Conservation (phyloP, 345 rosid species). For the Triadica sebifera region DNA sequence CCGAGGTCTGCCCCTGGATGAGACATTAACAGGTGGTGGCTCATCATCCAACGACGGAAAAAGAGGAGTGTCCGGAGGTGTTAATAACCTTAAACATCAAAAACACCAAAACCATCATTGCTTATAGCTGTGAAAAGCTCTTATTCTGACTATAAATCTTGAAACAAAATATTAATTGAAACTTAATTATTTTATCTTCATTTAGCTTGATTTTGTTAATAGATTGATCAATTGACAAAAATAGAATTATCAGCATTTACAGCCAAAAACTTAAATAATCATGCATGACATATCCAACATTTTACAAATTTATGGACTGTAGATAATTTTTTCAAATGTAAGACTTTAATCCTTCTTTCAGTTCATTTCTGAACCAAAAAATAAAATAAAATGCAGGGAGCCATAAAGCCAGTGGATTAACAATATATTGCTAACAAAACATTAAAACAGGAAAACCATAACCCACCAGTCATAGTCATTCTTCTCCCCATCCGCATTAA, state of each 20-base stretch:
- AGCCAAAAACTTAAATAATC: not conserved
- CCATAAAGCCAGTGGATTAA: slow-evolving; percentile 3
- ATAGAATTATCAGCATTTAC: not conserved
- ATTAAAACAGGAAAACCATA: slow-evolving; percentile 15
- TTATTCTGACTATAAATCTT: slow-evolving; percentile 5
- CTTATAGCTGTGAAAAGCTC: slow-evolving; percentile 12
- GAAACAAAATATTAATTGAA: not conserved
- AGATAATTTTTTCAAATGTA: not conserved
- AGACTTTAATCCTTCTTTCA: slow-evolving; percentile 1
- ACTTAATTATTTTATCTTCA: not conserved
- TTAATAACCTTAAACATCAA: slow-evolving; percentile 72
- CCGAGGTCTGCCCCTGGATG: slow-evolving; percentile 75
- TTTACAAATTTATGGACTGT: not conserved
- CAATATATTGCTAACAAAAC: slow-evolving; percentile 5
- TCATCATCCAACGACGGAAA: slow-evolving; percentile 92
- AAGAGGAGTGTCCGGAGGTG: slow-evolving; percentile 98
- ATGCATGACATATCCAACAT: not conserved
- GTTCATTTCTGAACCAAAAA: slow-evolving; percentile 8
- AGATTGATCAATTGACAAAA: not conserved
- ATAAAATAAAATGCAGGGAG: not conserved
- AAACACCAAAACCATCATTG: slow-evolving; percentile 35
- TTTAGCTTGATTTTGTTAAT: slow-evolving; percentile 3
- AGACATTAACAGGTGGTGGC: slow-evolving; percentile 51
- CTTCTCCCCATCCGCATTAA: slow-evolving; percentile 81
- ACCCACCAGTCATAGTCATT: slow-evolving; percentile 96